These are phyloP conservation scores for Halophytophthora batemanensis DNA, from an alignment of 352 stramenopile genomes.

Conservation along the genomic window DNA sequence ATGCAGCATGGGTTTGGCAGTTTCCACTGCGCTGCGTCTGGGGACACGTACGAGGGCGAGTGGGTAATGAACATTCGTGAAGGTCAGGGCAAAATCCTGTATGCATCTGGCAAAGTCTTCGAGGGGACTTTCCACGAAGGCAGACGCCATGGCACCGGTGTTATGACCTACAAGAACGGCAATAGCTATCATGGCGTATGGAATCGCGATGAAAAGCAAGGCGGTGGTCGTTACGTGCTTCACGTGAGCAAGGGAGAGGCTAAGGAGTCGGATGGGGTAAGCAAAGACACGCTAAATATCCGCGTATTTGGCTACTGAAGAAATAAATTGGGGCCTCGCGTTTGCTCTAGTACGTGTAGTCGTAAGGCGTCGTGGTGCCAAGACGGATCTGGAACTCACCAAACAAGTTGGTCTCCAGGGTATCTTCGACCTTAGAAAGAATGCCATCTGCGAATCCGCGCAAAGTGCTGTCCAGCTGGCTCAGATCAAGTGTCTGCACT, in stretches of 20 bases:
- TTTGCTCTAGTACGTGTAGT: constrained; percentile 54
- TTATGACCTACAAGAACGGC: constrained; percentile 80
- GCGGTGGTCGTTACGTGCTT: constrained; percentile 68
- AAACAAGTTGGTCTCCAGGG: constrained; percentile 56
- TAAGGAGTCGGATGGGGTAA: constrained; percentile 5
- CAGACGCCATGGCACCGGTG: constrained; percentile 62
- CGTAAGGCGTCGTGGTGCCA: constrained; percentile 64
- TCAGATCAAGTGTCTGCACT: constrained; percentile 71
- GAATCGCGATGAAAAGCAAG: constrained; percentile 85
- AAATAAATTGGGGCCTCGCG: neutral
- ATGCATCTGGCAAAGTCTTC: constrained; percentile 81
- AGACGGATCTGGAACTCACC: constrained; percentile 55
- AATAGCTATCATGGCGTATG: constrained; percentile 86
- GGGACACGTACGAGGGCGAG: constrained; percentile 70
- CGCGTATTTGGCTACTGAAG: constrained; percentile 49
- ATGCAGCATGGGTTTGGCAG: constrained; percentile 78
- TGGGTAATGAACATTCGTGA: constrained; percentile 84
- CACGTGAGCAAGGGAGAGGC: constrained; percentile 19
- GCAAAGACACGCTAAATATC: constrained; percentile 15
- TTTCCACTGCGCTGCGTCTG: constrained; percentile 47
- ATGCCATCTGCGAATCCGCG: constrained; percentile 52
- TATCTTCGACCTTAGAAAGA: constrained; percentile 42
- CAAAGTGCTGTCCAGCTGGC: constrained; percentile 38
- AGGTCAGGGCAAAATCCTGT: constrained; percentile 69
- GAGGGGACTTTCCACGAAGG: constrained; percentile 82